These are phyloP conservation scores for Liquidambar formosana DNA, from an alignment of 164 flowering plant species.

Conservation along the genomic window DNA sequence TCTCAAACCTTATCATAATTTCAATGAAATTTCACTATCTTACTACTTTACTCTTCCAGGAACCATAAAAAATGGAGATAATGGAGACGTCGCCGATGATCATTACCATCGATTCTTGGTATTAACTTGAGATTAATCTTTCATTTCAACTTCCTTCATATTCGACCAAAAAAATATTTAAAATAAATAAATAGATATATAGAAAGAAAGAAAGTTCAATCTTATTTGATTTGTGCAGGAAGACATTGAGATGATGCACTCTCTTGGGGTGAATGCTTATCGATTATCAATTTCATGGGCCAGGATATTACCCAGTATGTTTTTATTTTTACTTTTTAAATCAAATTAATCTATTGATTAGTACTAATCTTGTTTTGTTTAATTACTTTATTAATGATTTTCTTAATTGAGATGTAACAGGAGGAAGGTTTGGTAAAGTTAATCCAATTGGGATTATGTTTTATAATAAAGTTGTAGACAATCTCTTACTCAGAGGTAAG, in stretches of 20 bases:
- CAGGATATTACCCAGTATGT: slow-evolving; percentile 29
- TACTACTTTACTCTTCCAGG: slow-evolving; percentile 8
- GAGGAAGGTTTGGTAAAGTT: slow-evolving; percentile 44
- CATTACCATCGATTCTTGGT: slow-evolving; percentile 36
- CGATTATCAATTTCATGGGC: slow-evolving; percentile 50
- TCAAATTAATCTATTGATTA: background rate
- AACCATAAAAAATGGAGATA: slow-evolving; percentile 20
- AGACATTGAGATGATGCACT: slow-evolving; percentile 30
- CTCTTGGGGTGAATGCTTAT: slow-evolving; percentile 32
- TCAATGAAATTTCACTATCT: too few relatives aligned
- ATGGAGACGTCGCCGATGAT: slow-evolving; percentile 33
- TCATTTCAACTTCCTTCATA: background rate
- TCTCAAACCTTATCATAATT: too few relatives aligned
- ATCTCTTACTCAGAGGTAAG: slow-evolving; percentile 38
- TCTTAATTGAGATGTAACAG: slow-evolving; percentile 24
- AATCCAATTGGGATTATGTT: slow-evolving; percentile 41
- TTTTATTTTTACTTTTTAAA: too few relatives aligned
- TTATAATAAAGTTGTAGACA: slow-evolving; percentile 41
- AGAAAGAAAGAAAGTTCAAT: background rate
- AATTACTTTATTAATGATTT: background rate
- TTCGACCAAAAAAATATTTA: background rate
- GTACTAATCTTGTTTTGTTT: background rate
- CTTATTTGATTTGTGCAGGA: slow-evolving; percentile 19
- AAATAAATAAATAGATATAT: background rate
- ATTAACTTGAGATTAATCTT: background rate